phyloP scores from a whole-genome alignment of 768 basidiomycete genomes.

The Suillus bovinus region DNA sequence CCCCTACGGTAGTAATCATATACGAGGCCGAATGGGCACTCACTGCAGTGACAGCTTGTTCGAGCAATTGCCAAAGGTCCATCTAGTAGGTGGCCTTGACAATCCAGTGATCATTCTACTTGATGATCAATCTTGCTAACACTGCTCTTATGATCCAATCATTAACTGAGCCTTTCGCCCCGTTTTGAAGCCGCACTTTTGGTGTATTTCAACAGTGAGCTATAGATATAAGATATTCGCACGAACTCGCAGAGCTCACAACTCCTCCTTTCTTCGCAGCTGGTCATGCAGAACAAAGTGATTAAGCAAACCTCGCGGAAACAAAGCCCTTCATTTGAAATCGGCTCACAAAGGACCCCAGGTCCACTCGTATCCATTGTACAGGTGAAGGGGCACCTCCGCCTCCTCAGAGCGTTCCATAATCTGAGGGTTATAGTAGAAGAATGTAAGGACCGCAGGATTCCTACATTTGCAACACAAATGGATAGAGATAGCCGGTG shows the following conservation, averaged over 20 bases:
- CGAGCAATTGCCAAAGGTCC: neutral
- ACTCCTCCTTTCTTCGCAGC: neutral
- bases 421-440: slow-evolving; percentile 31
- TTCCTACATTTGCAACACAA: slow-evolving; percentile 25
- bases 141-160: neutral
- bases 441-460: slow-evolving; percentile 24
- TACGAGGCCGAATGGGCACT: neutral
- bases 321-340: slow-evolving; percentile 13
- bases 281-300: neutral
- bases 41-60: neutral
- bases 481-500: slow-evolving; percentile 34
- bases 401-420: slow-evolving; percentile 34
- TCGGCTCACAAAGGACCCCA: slow-evolving; percentile 20
- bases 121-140: neutral
- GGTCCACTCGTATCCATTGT: slow-evolving; percentile 31
- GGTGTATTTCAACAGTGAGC: neutral
- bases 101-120: neutral
- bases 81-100: neutral
- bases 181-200: neutral
- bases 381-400: slow-evolving; percentile 37
- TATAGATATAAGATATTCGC: slow-evolving; percentile 3
- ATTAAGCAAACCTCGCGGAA: neutral
- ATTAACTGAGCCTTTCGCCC: neutral
- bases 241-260: neutral
- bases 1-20: too few species aligned